A percentile compares a stretch with the other conserved stretches of the same genome.
Evolutionary conservation across 1,284 basidiomycete genomes (phyloP).

Genomic region (Fomitopsis pinicola): DNA sequence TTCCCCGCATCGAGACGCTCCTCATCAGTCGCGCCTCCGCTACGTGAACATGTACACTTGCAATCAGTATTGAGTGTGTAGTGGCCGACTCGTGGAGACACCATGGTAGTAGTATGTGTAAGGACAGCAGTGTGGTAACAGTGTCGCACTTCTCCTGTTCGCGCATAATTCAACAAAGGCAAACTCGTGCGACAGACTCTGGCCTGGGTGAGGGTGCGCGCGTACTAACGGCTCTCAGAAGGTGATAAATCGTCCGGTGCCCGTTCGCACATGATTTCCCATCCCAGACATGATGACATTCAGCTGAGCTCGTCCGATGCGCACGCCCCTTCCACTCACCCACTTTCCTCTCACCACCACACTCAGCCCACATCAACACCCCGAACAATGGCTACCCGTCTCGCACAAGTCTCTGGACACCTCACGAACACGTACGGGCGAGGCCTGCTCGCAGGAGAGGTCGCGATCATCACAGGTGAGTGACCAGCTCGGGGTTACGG

Average conservation of each 20-base stretch:
- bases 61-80: no score
- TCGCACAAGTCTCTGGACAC: slow-evolving; percentile 68
- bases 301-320: not conserved
- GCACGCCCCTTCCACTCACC: not conserved
- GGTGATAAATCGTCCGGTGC: no score
- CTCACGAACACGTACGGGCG: slow-evolving; percentile 54
- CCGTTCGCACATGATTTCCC: slow-evolving; percentile 6
- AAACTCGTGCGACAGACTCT: not conserved
- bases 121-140: no score
- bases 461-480: slow-evolving; percentile 81
- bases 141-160: not conserved
- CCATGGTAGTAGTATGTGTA: no score
- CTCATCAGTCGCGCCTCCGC: no score
- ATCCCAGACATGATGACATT: not conserved
- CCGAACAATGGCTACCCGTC: slow-evolving; percentile 54
- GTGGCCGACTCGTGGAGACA: no score
- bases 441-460: slow-evolving; percentile 71
- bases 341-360: slow-evolving; percentile 8
- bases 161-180: not conserved
- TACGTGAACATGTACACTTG: no score
- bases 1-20: no score
- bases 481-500: not conserved
- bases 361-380: not conserved
- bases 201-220: not conserved
- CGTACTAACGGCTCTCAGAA: not conserved